Evolutionary conservation across 2,329 filamentous ascomycete genomes (phyloP).

Genomic region (Fusarium sp.): DNA sequence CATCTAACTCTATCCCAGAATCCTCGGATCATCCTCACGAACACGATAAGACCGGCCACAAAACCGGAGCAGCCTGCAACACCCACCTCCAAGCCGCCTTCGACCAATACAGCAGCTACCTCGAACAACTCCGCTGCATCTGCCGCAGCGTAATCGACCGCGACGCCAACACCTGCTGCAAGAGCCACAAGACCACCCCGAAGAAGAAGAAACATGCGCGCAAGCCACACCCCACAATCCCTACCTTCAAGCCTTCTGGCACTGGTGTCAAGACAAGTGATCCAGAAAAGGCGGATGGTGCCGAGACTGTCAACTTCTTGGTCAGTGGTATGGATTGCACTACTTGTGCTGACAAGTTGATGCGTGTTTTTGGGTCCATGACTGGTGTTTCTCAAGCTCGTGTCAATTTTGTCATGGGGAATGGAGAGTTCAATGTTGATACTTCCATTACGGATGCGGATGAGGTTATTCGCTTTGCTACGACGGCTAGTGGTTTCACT

Average conservation of each 20-base stretch:
- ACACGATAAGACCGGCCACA: constrained; percentile 1
- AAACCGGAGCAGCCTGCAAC: constrained; percentile 43
- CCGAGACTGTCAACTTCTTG: neutral
- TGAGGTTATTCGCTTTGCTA: constrained; percentile 44
- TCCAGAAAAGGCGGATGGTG: neutral
- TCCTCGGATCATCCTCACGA: constrained; percentile 9
- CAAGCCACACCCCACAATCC: neutral
- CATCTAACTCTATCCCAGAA: neutral
- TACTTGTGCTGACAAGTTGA: constrained; percentile 53
- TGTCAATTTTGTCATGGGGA: constrained; percentile 55
- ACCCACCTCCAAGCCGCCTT: constrained; percentile 50
- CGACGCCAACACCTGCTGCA: constrained; percentile 46
- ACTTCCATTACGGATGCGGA: constrained; percentile 38
- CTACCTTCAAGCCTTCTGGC: neutral
- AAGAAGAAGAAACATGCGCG: neutral
- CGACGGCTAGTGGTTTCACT: constrained; percentile 48
- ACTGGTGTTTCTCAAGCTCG: constrained; percentile 48
- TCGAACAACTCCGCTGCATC: constrained; percentile 54
- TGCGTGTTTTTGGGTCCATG: constrained; percentile 43
- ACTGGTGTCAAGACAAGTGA: neutral
- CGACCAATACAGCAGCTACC: constrained; percentile 51
- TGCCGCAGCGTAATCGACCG: constrained; percentile 51
- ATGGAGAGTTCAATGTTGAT: constrained; percentile 51
- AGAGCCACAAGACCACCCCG: neutral
- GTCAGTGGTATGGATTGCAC: constrained; percentile 45